Evolutionary conservation across 2,329 filamentous ascomycete genomes (phyloP).

Genomic region (Lecanicillium sp.): DNA sequence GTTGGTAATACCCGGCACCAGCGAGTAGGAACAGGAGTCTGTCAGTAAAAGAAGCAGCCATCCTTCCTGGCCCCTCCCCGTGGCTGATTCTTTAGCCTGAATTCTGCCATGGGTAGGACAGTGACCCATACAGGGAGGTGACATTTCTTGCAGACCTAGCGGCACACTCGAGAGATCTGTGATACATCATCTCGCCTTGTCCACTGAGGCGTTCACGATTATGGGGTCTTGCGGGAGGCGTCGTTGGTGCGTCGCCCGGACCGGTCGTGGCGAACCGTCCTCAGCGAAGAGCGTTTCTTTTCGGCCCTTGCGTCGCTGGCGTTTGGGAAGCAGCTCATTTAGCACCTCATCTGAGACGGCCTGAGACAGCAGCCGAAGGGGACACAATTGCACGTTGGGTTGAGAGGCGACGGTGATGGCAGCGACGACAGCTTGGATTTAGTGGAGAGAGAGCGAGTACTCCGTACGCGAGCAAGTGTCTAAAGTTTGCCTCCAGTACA

Average conservation of each 20-base stretch:
- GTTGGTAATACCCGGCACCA: not conserved
- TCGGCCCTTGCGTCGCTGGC: not conserved
- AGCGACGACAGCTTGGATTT: not conserved
- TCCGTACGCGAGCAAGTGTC: not conserved
- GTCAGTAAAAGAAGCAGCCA: not conserved
- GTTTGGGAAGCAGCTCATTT: constrained; percentile 12
- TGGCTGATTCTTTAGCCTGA: not conserved
- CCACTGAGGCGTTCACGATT: constrained; percentile 11
- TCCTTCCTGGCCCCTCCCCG: not conserved
- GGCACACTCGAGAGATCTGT: constrained; percentile 28
- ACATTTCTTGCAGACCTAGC: constrained; percentile 8
- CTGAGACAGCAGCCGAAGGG: constrained; percentile 17
- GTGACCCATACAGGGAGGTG: not conserved
- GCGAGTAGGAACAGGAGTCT: too few relatives aligned
- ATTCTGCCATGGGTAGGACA: too few relatives aligned
- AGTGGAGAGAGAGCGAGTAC: not conserved
- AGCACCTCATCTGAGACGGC: constrained; percentile 21
- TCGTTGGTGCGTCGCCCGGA: too few relatives aligned
- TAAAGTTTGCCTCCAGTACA: not conserved
- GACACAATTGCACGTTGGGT: too few relatives aligned
- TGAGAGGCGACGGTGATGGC: too few relatives aligned
- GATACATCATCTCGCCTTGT: constrained; percentile 33
- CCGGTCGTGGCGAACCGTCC: too few relatives aligned
- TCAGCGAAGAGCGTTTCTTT: too few relatives aligned
- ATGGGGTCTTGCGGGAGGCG: constrained; percentile 14